Evolutionary conservation across 208 protist genomes (phyloP), one percentile per base, ranked within the genome.

Genomic region (Trypanosoma mega): DNA sequence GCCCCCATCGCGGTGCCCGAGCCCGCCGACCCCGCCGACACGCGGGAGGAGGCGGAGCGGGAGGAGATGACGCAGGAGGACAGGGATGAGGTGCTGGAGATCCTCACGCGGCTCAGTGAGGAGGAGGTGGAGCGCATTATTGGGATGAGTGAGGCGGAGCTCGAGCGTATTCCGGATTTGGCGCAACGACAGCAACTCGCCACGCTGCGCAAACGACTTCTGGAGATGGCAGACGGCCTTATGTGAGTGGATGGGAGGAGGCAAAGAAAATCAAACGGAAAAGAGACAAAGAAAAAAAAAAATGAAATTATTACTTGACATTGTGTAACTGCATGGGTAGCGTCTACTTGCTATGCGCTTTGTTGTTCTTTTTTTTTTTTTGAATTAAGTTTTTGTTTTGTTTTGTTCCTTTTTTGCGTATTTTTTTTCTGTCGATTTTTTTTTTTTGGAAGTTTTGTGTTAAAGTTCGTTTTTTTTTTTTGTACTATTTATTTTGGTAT

Each of bases 91-190:
- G 79, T 89, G 56, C 47, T 95, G 48, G 67, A 85, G 60, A 76
- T 92, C 31, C 82, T 95, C 14, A 63, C 76, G 11, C 76, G 67
- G 43, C 82, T 95, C 63, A 88, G 76, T 53, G 81, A 92, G 54
- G 80, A 84, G 29, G 89, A 95, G 16, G 78, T 93, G 20, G 79
- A 89, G 53, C 74, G 80, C 11, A 82, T 95, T 29, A 47, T 84
- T 12, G 71, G 60, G 1, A 78, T 95, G 75, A 85, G 78, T 4
- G 73, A 80, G 39, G 74, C 39, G 21, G 83, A 92, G 44, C 67
- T 95, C 9, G 78, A 75, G 9, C 58, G 68, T 54, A 78, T 92
- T 41, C 62, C 82, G 2, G 82, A 92, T 41, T 39, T 62, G 47
- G 73, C 43, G 12, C 75, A 89, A 58, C 78, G 84, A 27, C 46